Base-by-base conservation (phyloP, 176 grass and related monocot species). In the Oropetium thomaeum region DNA sequence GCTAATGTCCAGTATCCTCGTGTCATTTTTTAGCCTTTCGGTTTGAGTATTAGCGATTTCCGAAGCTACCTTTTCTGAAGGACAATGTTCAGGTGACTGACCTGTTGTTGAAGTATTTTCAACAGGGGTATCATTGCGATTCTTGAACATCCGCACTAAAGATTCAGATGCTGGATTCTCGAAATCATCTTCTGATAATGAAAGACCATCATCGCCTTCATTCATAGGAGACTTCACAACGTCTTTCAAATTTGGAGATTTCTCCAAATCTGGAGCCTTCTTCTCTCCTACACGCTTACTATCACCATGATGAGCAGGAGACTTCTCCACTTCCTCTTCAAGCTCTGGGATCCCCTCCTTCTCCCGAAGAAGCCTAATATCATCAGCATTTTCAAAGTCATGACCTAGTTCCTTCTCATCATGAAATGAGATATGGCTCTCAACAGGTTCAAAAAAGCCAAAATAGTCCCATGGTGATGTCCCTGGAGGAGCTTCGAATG, bases 291-390 rank as follows among this genome's bases (percentile, higher is more conserved):
- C 40, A 62, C 0, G 62, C 54, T 34, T 66, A 69, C 74, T 87
- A 61, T 90, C 80, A 65, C 81, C 89, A 85, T 25, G 58, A 83
- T 62, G 54, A 73, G 54, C 79, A 83, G 81, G 75, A 38, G 80
- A 79, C 44, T 83, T 87, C 39, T 90, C 88, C 47, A 61, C 64
- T 83, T 98, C 91, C 80, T 93, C 95, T 91, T 98, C 96, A 17
- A 98, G 87, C 53, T 98, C 89, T 76, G 91, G 96, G 83, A 95
- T 94, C 40, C 91, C 96, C 72, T 98, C 96, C 69, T 95, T 88
- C 86, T 98, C 91, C 65, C 91, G 78, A 39, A 98, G 81, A 81
- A 15, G 82, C 19, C 68, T 78, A 29, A 99, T 92, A 67, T 99
- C 87, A 74, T 99, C 96, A 84, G 58, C 77, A 82, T 84, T 87